Evolutionary conservation across 1,284 basidiomycete genomes (phyloP), one percentile per base, ranked within the genome.

Genomic region (Papiliotrema fonsecae): DNA sequence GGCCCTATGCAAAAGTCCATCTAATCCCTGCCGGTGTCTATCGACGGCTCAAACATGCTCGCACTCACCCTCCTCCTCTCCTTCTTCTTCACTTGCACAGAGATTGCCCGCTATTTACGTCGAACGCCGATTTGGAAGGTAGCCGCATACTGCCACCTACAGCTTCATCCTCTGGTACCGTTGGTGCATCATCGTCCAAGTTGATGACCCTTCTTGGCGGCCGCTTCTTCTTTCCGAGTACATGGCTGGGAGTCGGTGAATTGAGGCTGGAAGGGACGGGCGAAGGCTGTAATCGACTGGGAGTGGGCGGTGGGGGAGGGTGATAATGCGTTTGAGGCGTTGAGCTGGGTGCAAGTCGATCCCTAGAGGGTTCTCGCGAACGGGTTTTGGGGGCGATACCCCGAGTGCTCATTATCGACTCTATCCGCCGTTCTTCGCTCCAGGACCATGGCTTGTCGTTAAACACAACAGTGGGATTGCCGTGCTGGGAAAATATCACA

Each of bases 401-500:
- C 18, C 47, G 52, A 9, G 50, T 26, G 2, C 48, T 52, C 4
- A 69, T 30, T 6, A 47, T 19, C 11, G 45, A 47, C 14, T 67
- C 60, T 22, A 77, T 70, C 36, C 78, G 79, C 49, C 83, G 78
- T 61, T 79, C 81, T 76, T 97, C 92, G 62, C 84, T 84, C 73
- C 85, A 88, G 6, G 82, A 81, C 5, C 87, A 83, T 6, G 75
- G 73, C 10, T 80, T 77, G 19, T 88, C 90, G 66, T 97, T 92
- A 31, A 97, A 68, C 19, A 76, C 68, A 31, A 92, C 78, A 3
- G 72, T 75, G 64, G 47, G 51, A 21, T 84, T 86, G 27, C 85
- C 83, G 72, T 94, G 91, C 61, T 81, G 84, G 69, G 80, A 83
- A 70, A 96, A 96, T 58, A 81, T 79, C 54, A 86, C 82, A 58